These are phyloP conservation scores for Aurantiochytrium sp. DNA, from an alignment of 108 stramenopile genomes.

Conservation along the genomic window DNA sequence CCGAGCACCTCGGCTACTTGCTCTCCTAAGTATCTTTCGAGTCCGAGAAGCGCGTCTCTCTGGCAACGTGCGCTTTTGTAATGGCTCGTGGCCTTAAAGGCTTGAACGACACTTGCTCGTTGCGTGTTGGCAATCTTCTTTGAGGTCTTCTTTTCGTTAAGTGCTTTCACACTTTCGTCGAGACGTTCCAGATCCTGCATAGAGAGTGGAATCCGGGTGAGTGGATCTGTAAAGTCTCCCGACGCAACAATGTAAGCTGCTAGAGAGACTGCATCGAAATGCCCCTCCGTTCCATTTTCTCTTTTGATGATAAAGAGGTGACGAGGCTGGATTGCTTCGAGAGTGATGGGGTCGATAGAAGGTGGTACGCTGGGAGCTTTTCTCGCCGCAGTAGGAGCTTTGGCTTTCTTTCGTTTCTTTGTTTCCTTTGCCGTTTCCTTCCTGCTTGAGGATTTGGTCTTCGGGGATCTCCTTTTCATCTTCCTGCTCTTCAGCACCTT, in stretches of 20 bases:
- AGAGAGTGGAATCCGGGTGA: neutral
- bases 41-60: neutral
- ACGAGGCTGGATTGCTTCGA: neutral
- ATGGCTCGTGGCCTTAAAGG: neutral
- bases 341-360: neutral
- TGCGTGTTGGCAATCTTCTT: neutral
- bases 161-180: neutral
- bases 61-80: neutral
- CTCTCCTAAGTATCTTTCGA: neutral
- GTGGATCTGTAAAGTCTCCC: constrained; percentile 7
- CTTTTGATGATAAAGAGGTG: neutral
- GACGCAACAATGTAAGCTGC: neutral
- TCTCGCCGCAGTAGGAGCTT: too few species aligned
- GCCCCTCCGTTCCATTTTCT: neutral
- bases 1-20: neutral
- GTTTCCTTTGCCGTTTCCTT: too few species aligned
- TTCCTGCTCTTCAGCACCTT: too few species aligned
- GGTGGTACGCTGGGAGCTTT: neutral
- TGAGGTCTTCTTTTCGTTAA: neutral
- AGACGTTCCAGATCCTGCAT: neutral
- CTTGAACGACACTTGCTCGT: neutral
- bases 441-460: too few species aligned
- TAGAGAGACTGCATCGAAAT: neutral
- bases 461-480: too few species aligned
- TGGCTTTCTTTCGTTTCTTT: too few species aligned